Evolutionary conservation across 441 rosid species (phyloP).

Genomic region (Gossypium aridum): DNA sequence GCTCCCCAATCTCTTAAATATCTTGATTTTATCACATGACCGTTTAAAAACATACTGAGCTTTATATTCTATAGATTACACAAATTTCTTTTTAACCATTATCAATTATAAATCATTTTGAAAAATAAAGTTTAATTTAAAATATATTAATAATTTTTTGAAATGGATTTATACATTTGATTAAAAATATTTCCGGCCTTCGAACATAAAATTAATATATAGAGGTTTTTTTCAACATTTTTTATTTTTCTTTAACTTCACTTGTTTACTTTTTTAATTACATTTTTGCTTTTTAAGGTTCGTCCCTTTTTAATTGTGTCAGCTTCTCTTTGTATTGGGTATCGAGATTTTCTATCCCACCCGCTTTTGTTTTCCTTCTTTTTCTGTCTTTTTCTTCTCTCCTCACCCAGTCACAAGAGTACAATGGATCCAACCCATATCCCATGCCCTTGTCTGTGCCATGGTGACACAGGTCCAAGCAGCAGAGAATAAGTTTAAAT

Average conservation of each 20-base stretch:
- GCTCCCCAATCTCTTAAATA: neutral
- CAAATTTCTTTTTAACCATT: neutral
- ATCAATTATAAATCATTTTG: neutral
- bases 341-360: neutral
- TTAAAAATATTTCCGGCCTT: neutral
- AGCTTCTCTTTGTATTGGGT: neutral
- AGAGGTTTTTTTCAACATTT: neutral
- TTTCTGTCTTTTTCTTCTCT: neutral
- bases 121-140: too few relatives aligned
- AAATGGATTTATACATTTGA: neutral
- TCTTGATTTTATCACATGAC: neutral
- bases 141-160: neutral
- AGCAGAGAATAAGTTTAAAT: neutral
- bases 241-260: neutral
- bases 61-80: neutral
- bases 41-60: neutral
- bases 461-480: neutral
- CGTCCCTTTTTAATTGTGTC: neutral
- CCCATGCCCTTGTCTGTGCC: neutral
- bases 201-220: neutral
- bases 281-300: neutral
- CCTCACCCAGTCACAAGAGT: neutral
- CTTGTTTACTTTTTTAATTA: neutral
- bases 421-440: neutral
- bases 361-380: neutral